phyloP scores from a whole-genome alignment of 305 asterid genomes.

The Coffea humblotiana region DNA sequence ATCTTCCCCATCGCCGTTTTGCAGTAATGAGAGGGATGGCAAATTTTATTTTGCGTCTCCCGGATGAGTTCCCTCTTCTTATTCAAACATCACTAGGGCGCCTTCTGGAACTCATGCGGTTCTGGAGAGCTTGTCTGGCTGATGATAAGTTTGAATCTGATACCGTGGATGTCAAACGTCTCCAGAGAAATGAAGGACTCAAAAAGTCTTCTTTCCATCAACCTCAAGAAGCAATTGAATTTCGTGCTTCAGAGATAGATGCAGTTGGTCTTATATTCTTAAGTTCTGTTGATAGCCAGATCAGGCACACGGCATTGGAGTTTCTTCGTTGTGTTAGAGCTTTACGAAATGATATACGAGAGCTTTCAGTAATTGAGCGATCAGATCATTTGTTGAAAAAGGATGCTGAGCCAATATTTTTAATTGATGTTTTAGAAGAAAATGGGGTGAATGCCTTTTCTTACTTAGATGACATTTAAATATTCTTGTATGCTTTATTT shows the following conservation, averaged over 20 bases:
- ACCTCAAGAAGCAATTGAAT: constrained; percentile 80
- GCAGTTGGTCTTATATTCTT: constrained; percentile 98
- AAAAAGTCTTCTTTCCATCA: constrained; percentile 86
- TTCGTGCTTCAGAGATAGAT: constrained; percentile 95
- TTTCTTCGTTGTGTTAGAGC: constrained; percentile 94
- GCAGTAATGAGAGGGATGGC: constrained; percentile 99
- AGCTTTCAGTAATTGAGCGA: constrained; percentile 58
- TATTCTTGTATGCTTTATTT: neutral
- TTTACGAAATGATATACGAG: constrained; percentile 80
- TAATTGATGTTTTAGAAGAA: constrained; percentile 98
- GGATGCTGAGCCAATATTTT: constrained; percentile 93
- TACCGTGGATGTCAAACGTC: constrained; percentile 62
- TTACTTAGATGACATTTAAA: neutral
- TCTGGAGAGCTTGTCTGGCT: constrained; percentile 91
- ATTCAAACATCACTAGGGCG: constrained; percentile 98
- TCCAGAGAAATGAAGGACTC: constrained; percentile 84
- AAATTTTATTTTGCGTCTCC: constrained; percentile 85
- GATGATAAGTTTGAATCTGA: constrained; percentile 70
- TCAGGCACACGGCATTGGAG: constrained; percentile 97
- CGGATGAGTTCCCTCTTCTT: constrained; percentile 99
- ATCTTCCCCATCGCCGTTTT: constrained; percentile 98
- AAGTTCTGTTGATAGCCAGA: constrained; percentile 98
- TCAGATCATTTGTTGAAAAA: constrained; percentile 57
- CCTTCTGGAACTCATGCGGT: constrained; percentile 96
- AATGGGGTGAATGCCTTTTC: constrained; percentile 75